phyloP scores from a whole-genome alignment of 225 moss, liverwort and hornwort genomes.

The Straminergon stramineum region DNA sequence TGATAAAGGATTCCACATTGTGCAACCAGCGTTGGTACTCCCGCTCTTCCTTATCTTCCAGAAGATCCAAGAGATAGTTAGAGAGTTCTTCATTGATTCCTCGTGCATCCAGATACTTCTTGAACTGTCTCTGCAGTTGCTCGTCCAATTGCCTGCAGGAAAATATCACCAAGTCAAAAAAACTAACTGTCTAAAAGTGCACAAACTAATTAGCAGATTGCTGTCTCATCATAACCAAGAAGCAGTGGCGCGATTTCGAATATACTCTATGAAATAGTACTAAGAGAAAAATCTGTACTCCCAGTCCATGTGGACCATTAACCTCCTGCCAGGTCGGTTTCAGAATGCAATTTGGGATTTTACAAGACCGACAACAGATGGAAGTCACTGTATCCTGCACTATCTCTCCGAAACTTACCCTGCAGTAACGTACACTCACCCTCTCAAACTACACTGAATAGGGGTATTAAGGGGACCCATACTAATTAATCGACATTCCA shows the following conservation, averaged over 20 bases:
- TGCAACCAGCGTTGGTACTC: slow-evolving; percentile 45
- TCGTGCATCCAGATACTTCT: slow-evolving; percentile 33
- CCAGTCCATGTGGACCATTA: neutral
- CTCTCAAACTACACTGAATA: neutral
- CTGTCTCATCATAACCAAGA: neutral
- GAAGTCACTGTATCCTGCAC: neutral
- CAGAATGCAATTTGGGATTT: neutral
- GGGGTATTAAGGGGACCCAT: no score
- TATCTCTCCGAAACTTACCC: neutral
- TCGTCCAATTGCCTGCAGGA: slow-evolving; percentile 40
- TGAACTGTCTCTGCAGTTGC: slow-evolving; percentile 44
- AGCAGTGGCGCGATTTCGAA: neutral
- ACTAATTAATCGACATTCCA: no score
- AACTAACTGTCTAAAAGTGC: neutral
- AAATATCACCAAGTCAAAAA: neutral
- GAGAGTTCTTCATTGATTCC: slow-evolving; percentile 41
- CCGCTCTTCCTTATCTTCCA: slow-evolving; percentile 55
- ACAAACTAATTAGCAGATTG: neutral
- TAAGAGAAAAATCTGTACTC: neutral
- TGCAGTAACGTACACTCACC: neutral
- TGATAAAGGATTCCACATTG: slow-evolving; percentile 33
- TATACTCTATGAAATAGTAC: neutral
- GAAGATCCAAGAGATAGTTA: slow-evolving; percentile 43
- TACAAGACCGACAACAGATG: neutral
- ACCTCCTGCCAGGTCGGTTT: neutral